phyloP scores from a whole-genome alignment of 2,329 filamentous ascomycete genomes.

The Xylaria sp. region DNA sequence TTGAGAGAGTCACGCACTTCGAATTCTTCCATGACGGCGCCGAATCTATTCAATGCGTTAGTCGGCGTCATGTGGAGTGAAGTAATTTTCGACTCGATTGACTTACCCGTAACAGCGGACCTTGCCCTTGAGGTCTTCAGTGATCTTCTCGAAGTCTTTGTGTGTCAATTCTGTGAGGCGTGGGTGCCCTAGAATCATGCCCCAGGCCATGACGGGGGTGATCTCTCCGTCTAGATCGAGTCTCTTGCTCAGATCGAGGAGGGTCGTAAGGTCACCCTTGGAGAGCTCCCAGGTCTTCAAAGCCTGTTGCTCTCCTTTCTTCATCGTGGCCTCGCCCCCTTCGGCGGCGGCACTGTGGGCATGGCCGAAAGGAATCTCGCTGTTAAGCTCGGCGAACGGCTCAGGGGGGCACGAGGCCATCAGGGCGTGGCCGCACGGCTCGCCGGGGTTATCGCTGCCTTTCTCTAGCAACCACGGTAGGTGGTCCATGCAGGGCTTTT shows the following conservation, averaged over 20 bases:
- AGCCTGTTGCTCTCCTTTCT: slow-evolving; percentile 40
- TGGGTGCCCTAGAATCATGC: slow-evolving; percentile 76
- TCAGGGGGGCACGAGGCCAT: slow-evolving; percentile 91
- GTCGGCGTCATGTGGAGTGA: slow-evolving; percentile 22
- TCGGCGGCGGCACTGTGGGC: slow-evolving; percentile 38
- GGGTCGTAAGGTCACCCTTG: slow-evolving; percentile 76
- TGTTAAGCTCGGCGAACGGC: slow-evolving; percentile 55
- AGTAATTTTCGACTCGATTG: background rate
- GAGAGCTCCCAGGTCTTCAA: slow-evolving; percentile 81
- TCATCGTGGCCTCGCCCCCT: slow-evolving; percentile 53
- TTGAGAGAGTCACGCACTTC: slow-evolving; percentile 80
- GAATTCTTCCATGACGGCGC: slow-evolving; percentile 69
- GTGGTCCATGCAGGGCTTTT: slow-evolving; percentile 92
- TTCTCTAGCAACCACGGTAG: slow-evolving; percentile 77
- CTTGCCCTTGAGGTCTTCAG: slow-evolving; percentile 77
- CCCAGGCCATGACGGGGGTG: slow-evolving; percentile 95
- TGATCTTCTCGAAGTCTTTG: slow-evolving; percentile 73
- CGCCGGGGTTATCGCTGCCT: slow-evolving; percentile 63
- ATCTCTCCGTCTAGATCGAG: slow-evolving; percentile 88
- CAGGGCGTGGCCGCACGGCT: slow-evolving; percentile 84
- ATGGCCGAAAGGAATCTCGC: slow-evolving; percentile 60
- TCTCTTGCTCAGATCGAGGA: slow-evolving; percentile 83
- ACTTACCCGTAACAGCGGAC: slow-evolving; percentile 90
- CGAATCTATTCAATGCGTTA: slow-evolving; percentile 52
- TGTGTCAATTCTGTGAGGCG: slow-evolving; percentile 68